These are phyloP conservation scores for Umbelopsis ramanniana DNA, from an alignment of 192 early-diverging fungal genomes.

Conservation along the genomic window DNA sequence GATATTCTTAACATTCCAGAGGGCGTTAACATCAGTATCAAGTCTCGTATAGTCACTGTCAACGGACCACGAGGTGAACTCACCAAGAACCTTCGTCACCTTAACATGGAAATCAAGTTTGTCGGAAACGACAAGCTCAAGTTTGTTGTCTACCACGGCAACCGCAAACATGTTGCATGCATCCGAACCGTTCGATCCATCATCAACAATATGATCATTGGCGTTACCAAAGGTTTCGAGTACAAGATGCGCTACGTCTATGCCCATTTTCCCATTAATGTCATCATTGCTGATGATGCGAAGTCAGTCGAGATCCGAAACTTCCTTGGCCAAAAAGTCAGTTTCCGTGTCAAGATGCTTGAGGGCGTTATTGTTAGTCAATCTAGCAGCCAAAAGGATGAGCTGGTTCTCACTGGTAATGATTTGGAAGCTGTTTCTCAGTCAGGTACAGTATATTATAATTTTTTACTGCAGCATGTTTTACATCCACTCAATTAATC, in stretches of 20 bases:
- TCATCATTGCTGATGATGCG: slow-evolving; percentile 75
- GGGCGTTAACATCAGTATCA: slow-evolving; percentile 77
- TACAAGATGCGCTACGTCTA: slow-evolving; percentile 98
- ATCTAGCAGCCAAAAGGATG: slow-evolving; percentile 87
- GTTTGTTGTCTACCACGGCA: slow-evolving; percentile 90
- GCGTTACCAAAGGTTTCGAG: slow-evolving; percentile 95
- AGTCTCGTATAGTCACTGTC: slow-evolving; percentile 83
- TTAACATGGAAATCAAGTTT: slow-evolving; percentile 85
- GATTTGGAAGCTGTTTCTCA: slow-evolving; percentile 91
- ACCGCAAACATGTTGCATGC: slow-evolving; percentile 94
- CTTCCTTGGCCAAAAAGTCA: slow-evolving; percentile 93
- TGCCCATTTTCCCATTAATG: slow-evolving; percentile 98
- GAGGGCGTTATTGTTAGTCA: slow-evolving; percentile 78
- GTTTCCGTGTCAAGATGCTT: slow-evolving; percentile 81
- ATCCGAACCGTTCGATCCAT: slow-evolving; percentile 92
- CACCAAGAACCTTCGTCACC: slow-evolving; percentile 85
- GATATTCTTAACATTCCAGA: slow-evolving; percentile 85
- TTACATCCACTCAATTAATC: too few species aligned
- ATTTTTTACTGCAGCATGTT: too few species aligned
- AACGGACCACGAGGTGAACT: slow-evolving; percentile 88
- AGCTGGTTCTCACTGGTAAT: slow-evolving; percentile 89
- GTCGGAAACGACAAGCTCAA: slow-evolving; percentile 66
- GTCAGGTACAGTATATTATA: slow-evolving; percentile 66
- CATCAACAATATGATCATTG: slow-evolving; percentile 94
- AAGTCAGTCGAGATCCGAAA: slow-evolving; percentile 90